These are phyloP conservation scores for Teratosphaeria destructans DNA, from an alignment of 2,329 filamentous ascomycete genomes.

Conservation along the genomic window DNA sequence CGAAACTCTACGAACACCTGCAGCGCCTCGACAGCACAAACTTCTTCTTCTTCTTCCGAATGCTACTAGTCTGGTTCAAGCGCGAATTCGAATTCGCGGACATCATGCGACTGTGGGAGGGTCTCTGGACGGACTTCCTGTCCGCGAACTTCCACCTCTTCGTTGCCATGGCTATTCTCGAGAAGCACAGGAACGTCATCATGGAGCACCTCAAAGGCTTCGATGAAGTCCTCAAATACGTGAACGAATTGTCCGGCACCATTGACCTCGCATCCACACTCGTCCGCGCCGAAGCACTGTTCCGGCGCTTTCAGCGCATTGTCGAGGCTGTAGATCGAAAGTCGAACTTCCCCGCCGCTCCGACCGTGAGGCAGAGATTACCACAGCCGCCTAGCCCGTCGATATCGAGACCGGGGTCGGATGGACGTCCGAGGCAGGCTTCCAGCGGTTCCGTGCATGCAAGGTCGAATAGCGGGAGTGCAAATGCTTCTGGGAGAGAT, in stretches of 20 bases:
- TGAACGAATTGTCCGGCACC: slow-evolving; percentile 87
- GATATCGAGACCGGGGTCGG: slow-evolving; percentile 10
- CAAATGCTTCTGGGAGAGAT: slow-evolving; percentile 28
- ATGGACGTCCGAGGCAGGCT: slow-evolving; percentile 10
- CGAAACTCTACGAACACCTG: slow-evolving; percentile 82
- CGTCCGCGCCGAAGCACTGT: slow-evolving; percentile 78
- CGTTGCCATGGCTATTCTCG: slow-evolving; percentile 82
- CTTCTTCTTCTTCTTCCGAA: slow-evolving; percentile 99
- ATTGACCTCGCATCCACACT: slow-evolving; percentile 85
- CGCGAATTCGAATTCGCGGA: slow-evolving; percentile 88
- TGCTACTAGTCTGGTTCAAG: slow-evolving; percentile 98
- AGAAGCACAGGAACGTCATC: slow-evolving; percentile 93
- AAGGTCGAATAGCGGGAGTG: slow-evolving; percentile 5
- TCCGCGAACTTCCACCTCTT: slow-evolving; percentile 91
- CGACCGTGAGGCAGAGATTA: slow-evolving; percentile 39
- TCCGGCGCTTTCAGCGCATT: slow-evolving; percentile 74
- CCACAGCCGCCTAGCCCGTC: slow-evolving; percentile 22
- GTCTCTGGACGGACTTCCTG: slow-evolving; percentile 84
- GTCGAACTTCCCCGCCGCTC: slow-evolving; percentile 60
- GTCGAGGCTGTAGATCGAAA: slow-evolving; percentile 92
- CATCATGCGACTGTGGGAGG: slow-evolving; percentile 81
- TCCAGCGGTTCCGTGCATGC: background rate
- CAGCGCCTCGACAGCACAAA: slow-evolving; percentile 89
- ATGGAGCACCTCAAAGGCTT: slow-evolving; percentile 91
- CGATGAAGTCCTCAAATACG: slow-evolving; percentile 95